These are phyloP conservation scores for Epichloe gansuensis DNA, from an alignment of 2,329 filamentous ascomycete genomes.

Conservation along the genomic window DNA sequence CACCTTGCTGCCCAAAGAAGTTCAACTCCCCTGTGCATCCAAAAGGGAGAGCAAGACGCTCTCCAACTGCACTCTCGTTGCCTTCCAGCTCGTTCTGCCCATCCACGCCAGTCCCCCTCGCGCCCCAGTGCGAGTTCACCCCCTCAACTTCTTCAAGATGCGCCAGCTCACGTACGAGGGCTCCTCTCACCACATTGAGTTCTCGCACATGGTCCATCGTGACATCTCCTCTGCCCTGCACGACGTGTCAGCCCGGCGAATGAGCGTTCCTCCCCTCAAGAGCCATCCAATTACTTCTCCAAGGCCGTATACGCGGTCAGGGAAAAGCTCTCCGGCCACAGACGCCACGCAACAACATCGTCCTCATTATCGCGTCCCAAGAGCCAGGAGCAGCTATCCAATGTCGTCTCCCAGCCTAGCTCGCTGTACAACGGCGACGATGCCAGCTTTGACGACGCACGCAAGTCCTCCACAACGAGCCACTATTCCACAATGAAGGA, in stretches of 20 bases:
- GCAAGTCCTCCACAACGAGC: slow-evolving; percentile 1
- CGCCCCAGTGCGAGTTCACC: slow-evolving; percentile 45
- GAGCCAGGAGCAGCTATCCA: slow-evolving; percentile 8
- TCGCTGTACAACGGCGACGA: slow-evolving; percentile 5
- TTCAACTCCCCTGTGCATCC: slow-evolving; percentile 28
- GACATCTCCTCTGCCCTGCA: slow-evolving; percentile 35
- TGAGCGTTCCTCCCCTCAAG: neutral
- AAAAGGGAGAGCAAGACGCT: neutral
- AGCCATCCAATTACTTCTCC: neutral
- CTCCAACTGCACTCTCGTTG: slow-evolving; percentile 26
- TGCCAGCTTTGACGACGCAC: slow-evolving; percentile 8
- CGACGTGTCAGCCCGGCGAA: slow-evolving; percentile 9
- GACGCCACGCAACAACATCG: neutral
- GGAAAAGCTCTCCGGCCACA: neutral
- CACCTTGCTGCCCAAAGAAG: slow-evolving; percentile 28
- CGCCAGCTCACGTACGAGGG: slow-evolving; percentile 49
- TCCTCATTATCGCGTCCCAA: neutral
- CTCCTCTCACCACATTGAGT: slow-evolving; percentile 40
- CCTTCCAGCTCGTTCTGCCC: slow-evolving; percentile 50
- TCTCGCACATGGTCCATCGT: slow-evolving; percentile 46
- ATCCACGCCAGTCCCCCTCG: slow-evolving; percentile 41
- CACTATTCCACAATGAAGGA: slow-evolving; percentile 10
- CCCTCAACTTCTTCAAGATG: slow-evolving; percentile 52
- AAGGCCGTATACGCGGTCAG: neutral
- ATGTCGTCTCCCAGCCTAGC: neutral